Evolutionary conservation across 2,329 filamentous ascomycete species (phyloP), one percentile per base, ranked within the genome.

Genomic region (Magnaporthales sp.): DNA sequence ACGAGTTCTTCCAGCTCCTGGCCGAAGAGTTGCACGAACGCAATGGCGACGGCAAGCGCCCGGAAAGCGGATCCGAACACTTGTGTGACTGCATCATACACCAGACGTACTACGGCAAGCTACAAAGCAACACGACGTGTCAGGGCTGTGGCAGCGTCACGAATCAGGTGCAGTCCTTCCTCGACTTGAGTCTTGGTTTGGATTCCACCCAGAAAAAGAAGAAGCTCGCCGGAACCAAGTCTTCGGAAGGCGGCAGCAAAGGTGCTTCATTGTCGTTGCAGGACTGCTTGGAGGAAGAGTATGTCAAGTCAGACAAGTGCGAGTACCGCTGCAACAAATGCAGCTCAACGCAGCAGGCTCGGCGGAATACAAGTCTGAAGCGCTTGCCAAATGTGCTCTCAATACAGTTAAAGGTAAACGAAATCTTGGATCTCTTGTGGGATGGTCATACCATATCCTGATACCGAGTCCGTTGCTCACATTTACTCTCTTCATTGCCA

Each of bases 1-100:
- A 98, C 75, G 94, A 98, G 76, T 98, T 96, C 78, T 96, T 97
- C 77, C 93, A 97, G 75, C 97, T 96, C 74, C 85, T 98, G 38
- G 90, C 96, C 46, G 94, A 97, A 79, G 91, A 95, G 72, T 83
- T 99, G 19, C 94, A 97, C 74, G 87, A 91, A 74, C 86, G 92
- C 56, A 95, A 93, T 71, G 89, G 89, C 15, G 89, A 91, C 70
- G 84, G 85, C 54, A 89, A 88, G 73, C 85, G 81, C 71, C 84
- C 85, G 31, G 86, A 84, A 74, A 84, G 75, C 64, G 84, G 80
- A 68, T 86, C 82, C 69, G 85, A 87, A 73, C 84, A 86, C 73
- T 85, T 79, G 71, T 98, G 95, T 80, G 86, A 89, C 68, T 99
- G 94, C 77, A 91, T 98, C 72, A 90, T 98, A 71, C 95, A 98